Percentiles rank a stretch among this genome's conserved stretches.
Evolutionary conservation across 495 filamentous ascomycete species (phyloP).

Genomic region (Zalerion maritima): DNA sequence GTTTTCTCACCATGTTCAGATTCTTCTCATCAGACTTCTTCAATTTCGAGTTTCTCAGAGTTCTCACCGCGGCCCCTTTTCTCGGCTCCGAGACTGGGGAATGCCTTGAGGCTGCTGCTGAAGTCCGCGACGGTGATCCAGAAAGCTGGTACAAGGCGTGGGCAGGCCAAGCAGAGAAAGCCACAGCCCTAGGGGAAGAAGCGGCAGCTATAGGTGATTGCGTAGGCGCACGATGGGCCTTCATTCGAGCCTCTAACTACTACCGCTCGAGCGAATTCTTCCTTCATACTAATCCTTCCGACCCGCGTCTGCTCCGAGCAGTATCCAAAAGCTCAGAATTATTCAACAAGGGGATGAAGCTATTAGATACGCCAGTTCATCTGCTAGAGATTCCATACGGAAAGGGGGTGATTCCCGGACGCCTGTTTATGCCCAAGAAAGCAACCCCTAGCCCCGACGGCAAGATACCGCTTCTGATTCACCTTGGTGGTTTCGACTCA

Average conservation of each 20-base stretch:
- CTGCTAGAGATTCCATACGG: conserved; percentile 27
- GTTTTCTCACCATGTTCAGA: conserved; percentile 12
- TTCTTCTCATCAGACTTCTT: conserved; percentile 24
- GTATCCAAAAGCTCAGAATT: no score
- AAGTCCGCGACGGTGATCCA: conserved; percentile 25
- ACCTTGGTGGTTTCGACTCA: conserved; percentile 26
- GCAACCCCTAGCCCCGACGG: conserved; percentile 8
- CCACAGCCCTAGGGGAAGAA: conserved; percentile 20
- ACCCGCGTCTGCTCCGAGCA: no score
- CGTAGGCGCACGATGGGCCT: conserved; percentile 15
- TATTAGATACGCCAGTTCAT: not conserved
- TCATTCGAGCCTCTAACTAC: conserved; percentile 29
- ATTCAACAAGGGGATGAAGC: no score
- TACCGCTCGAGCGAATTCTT: conserved; percentile 22
- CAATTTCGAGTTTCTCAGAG: conserved; percentile 31
- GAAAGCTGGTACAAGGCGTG: conserved; percentile 27
- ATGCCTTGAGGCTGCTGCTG: conserved; percentile 19
- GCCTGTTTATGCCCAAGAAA: conserved; percentile 23
- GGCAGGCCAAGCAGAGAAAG: conserved; percentile 12
- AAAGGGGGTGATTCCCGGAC: conserved; percentile 19
- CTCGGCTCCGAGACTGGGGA: conserved; percentile 29
- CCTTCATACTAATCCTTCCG: conserved; percentile 9
- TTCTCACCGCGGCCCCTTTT: conserved; percentile 22
- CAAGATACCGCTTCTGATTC: conserved; percentile 28
- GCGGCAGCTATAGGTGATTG: conserved; percentile 11